A percentile compares a stretch with the other conserved stretches of the same genome.
Evolutionary conservation across 1,284 basidiomycete species (phyloP).

Genomic region (Quambalaria eucalypti): DNA sequence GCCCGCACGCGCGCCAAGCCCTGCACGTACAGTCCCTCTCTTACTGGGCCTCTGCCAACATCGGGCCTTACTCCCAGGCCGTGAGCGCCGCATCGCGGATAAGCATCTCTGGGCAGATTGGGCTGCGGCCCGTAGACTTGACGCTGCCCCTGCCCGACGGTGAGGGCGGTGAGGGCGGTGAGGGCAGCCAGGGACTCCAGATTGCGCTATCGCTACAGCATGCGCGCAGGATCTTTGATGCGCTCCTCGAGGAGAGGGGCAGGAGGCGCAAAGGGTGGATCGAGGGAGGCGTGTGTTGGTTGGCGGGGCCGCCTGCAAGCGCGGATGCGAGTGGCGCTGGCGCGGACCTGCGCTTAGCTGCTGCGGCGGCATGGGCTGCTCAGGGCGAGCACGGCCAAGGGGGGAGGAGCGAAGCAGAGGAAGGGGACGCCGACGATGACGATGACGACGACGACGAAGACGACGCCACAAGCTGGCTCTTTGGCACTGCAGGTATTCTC

Average conservation of each 20-base stretch:
- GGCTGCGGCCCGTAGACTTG: slow-evolving; percentile 68
- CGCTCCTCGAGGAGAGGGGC: slow-evolving; percentile 18
- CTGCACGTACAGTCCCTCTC: slow-evolving; percentile 89
- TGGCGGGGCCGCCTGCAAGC: slow-evolving; percentile 13
- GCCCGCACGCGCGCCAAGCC: background rate
- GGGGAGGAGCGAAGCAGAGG: background rate
- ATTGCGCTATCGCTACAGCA: slow-evolving; percentile 73
- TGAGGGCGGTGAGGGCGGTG: background rate
- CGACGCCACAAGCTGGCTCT: slow-evolving; percentile 3
- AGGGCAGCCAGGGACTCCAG: slow-evolving; percentile 55
- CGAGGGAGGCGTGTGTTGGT: slow-evolving; percentile 45
- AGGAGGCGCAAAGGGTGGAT: slow-evolving; percentile 17
- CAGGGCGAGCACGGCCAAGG: background rate
- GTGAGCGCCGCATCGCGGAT: slow-evolving; percentile 65
- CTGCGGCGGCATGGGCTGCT: slow-evolving; percentile 4
- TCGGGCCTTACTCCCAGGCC: slow-evolving; percentile 94
- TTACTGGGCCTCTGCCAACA: slow-evolving; percentile 98
- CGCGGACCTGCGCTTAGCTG: background rate
- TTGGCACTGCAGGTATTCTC: slow-evolving; percentile 1
- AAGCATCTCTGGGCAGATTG: slow-evolving; percentile 90
- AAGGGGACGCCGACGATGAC: slow-evolving; percentile 5
- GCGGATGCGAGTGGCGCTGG: slow-evolving; percentile 7
- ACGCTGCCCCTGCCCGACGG: slow-evolving; percentile 55
- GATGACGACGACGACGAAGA: slow-evolving; percentile 7
- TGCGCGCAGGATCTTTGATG: slow-evolving; percentile 59